Conservation (phyloP, 108 stramenopile species). For the Skeletonema grethae region DNA sequence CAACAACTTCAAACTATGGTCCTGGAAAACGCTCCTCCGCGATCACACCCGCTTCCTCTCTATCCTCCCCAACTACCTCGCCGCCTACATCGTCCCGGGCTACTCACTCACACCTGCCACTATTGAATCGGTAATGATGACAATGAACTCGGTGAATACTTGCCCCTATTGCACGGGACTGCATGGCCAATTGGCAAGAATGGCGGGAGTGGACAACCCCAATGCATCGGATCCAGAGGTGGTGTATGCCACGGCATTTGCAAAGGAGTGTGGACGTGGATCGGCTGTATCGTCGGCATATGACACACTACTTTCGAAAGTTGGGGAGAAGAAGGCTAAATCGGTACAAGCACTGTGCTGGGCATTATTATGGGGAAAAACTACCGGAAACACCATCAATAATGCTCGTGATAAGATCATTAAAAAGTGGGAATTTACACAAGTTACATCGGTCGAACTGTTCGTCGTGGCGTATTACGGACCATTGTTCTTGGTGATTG, state of each 20-base stretch:
- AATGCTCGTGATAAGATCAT: conserved; percentile 6
- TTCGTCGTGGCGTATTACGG: conserved; percentile 26
- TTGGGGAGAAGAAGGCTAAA: not conserved
- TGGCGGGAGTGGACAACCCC: conserved; percentile 17
- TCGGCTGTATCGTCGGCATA: not conserved
- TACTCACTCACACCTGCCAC: conserved; percentile 12
- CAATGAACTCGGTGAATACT: conserved; percentile 18
- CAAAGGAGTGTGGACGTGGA: conserved; percentile 2
- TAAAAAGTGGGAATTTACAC: not conserved
- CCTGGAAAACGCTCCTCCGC: conserved; percentile 19
- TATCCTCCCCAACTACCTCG: conserved; percentile 13
- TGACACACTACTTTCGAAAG: not conserved
- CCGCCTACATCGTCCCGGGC: conserved; percentile 18
- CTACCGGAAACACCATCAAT: conserved; percentile 33
- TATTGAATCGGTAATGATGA: conserved; percentile 23
- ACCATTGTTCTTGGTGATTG: conserved; percentile 27
- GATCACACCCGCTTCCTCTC: conserved; percentile 24
- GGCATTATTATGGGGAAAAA: conserved; percentile 30
- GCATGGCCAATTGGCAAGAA: conserved; percentile 21
- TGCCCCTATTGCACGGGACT: conserved; percentile 39
- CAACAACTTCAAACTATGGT: conserved; percentile 4
- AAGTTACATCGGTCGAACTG: not conserved
- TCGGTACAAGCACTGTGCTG: conserved; percentile 23
- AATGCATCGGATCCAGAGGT: conserved; percentile 8
- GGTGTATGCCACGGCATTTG: conserved; percentile 7